These are phyloP conservation scores for Didymella lethalis DNA, from an alignment of 2,329 filamentous ascomycete genomes.

Conservation along the genomic window DNA sequence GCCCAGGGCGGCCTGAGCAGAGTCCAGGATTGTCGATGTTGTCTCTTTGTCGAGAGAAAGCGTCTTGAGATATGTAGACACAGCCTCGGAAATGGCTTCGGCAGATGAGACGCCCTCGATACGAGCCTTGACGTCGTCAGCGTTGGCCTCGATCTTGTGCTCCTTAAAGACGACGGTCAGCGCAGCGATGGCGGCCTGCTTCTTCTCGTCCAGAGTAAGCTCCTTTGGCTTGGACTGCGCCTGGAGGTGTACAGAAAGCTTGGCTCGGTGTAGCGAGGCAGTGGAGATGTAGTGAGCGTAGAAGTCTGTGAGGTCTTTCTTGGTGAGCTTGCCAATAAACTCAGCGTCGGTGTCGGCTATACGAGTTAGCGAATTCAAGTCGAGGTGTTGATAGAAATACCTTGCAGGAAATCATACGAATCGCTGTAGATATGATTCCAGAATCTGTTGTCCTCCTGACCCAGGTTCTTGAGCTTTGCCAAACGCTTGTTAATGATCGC, in stretches of 20 bases:
- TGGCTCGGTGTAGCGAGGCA: slow-evolving; percentile 75
- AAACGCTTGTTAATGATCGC: slow-evolving; percentile 86
- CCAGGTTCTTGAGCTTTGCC: slow-evolving; percentile 91
- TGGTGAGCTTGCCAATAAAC: slow-evolving; percentile 76
- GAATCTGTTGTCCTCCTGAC: slow-evolving; percentile 81
- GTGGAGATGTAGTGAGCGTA: slow-evolving; percentile 80
- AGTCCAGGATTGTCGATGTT: slow-evolving; percentile 57
- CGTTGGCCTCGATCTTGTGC: slow-evolving; percentile 56
- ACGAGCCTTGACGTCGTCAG: slow-evolving; percentile 52
- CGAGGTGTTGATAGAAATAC: slow-evolving; percentile 60
- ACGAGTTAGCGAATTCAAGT: slow-evolving; percentile 13
- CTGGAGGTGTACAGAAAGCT: slow-evolving; percentile 81
- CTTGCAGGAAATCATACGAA: slow-evolving; percentile 86
- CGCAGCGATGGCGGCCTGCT: slow-evolving; percentile 45
- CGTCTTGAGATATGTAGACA: slow-evolving; percentile 58
- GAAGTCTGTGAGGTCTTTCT: slow-evolving; percentile 80
- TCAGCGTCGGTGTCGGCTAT: slow-evolving; percentile 78
- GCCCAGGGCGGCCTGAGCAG: slow-evolving; percentile 59
- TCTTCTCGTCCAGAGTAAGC: slow-evolving; percentile 54
- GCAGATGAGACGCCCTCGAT: slow-evolving; percentile 58
- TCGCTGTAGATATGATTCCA: slow-evolving; percentile 87
- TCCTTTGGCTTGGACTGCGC: slow-evolving; percentile 67
- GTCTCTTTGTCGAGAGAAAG: slow-evolving; percentile 60
- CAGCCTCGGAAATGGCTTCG: slow-evolving; percentile 58
- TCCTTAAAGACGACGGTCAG: slow-evolving; percentile 56